Conservation (phyloP, 805 yeast species). For the Yamadazyma tumulicola region DNA sequence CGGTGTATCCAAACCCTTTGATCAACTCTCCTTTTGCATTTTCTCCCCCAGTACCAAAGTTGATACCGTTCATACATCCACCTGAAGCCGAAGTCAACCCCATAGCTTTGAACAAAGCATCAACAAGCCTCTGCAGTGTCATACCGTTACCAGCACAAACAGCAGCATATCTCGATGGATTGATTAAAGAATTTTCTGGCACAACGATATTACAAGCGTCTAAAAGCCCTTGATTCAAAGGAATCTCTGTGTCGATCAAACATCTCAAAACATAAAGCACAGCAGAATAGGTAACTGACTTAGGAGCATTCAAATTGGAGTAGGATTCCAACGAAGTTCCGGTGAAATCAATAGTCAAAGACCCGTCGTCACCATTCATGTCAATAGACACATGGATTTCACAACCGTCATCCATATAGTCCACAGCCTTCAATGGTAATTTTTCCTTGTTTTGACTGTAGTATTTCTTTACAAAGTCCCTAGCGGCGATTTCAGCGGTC, state of each 20-base stretch:
- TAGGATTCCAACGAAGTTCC: conserved; percentile 24
- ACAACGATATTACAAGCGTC: conserved; percentile 15
- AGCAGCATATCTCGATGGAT: conserved; percentile 18
- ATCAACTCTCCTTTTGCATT: conserved; percentile 14
- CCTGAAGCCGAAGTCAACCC: conserved; percentile 17
- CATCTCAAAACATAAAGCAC: conserved; percentile 81
- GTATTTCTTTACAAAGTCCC: conserved; percentile 23
- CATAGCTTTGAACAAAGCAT: conserved; percentile 19
- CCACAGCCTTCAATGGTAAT: conserved; percentile 19
- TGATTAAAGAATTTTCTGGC: conserved; percentile 15
- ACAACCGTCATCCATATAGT: conserved; percentile 18
- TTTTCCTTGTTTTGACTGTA: conserved; percentile 41
- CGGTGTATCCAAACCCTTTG: conserved; percentile 17
- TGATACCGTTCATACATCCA: conserved; percentile 20
- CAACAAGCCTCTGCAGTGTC: conserved; percentile 21
- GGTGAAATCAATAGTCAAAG: conserved; percentile 22
- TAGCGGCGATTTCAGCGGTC: conserved; percentile 74
- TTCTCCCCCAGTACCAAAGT: conserved; percentile 19
- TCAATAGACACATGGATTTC: conserved; percentile 15
- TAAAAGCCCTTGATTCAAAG: conserved; percentile 53
- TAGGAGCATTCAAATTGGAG: conserved; percentile 76
- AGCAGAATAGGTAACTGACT: conserved; percentile 82
- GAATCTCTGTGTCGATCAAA: conserved; percentile 78
- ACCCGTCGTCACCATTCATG: conserved; percentile 17
- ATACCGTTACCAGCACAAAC: conserved; percentile 19